Base-by-base conservation (phyloP, 2,329 filamentous ascomycete genomes). In the Macrophomina pseudophaseolina region DNA sequence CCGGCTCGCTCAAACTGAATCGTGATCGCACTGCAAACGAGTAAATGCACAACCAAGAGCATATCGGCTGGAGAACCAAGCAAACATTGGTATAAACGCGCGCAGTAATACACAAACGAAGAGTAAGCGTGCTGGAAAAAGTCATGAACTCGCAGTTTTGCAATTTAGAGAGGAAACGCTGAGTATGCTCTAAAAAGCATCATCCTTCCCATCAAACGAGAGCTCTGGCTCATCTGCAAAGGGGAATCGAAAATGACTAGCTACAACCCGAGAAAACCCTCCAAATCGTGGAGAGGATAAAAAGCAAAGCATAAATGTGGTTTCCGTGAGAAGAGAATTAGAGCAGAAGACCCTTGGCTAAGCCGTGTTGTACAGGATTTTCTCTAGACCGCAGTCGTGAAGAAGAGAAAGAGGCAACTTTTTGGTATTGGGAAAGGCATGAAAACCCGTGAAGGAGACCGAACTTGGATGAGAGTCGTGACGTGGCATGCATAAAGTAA, bases 331-430 rank as follows among this genome's bases (percentile, higher is more conserved):
- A 66, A 59, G 54, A 59, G 63, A 60, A 59, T 59, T 52, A 60
- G 64, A 66, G 64, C 65, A 66, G 65, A 66, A 62, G 65, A 66
- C 65, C 65, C 66, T 28, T 65, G 66, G 66, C 59, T 58, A 65
- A 65, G 59, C 66, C 66, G 38, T 67, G 66, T 67, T 67, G 66
- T 67, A 67, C 66, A 67, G 54, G 66, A 67, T 64, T 67, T 67
- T 65, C 66, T 67, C 66, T 67, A 67, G 66, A 67, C 66, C 66
- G 49, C 66, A 44, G 52, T 64, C 51, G 33, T 58, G 59, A 67
- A 67, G 59, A 65, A 64, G 56, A 56, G 56, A 53, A 65, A 59
- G 60, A 67, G 12, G 62, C 59, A 64, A 67, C 66, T 67, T 67
- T 66, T 66, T 62, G 65, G 65, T 54, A 63, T 63, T 66, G 65